phyloP scores from a whole-genome alignment of 257 asterid species.

The Cordia subcordata region DNA sequence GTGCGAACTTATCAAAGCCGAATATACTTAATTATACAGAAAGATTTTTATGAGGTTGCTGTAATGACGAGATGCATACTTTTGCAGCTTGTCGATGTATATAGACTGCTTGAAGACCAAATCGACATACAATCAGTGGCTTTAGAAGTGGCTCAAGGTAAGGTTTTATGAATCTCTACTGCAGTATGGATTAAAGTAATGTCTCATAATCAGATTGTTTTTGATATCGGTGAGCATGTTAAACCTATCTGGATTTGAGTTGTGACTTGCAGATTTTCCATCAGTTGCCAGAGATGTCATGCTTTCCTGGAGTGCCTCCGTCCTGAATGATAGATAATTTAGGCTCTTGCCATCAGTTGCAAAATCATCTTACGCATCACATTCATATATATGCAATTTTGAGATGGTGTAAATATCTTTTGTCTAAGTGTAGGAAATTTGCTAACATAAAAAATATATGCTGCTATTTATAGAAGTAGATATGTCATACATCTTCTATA shows the following conservation, averaged over 20 bases:
- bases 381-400: background rate
- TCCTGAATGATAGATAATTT: slow-evolving; percentile 55
- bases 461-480: background rate
- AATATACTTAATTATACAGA: too few relatives aligned
- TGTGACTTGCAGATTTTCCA: slow-evolving; percentile 62
- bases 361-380: background rate
- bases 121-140: slow-evolving; percentile 79
- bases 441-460: background rate
- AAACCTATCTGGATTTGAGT: slow-evolving; percentile 3
- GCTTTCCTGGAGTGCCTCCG: slow-evolving; percentile 87
- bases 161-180: slow-evolving; percentile 7
- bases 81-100: slow-evolving; percentile 81
- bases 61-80: slow-evolving; percentile 11
- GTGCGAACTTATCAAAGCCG: too few relatives aligned
- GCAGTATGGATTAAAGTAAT: slow-evolving; percentile 3
- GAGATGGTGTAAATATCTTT: background rate
- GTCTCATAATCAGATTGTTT: background rate
- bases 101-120: slow-evolving; percentile 86
- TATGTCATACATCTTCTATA: background rate
- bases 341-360: background rate
- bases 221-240: background rate
- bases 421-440: background rate
- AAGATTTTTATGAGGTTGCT: slow-evolving; percentile 5
- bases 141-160: slow-evolving; percentile 84
- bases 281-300: slow-evolving; percentile 88